phyloP scores from a whole-genome alignment of 371 early-diverging fungal species.

The Mortierella sp. region DNA sequence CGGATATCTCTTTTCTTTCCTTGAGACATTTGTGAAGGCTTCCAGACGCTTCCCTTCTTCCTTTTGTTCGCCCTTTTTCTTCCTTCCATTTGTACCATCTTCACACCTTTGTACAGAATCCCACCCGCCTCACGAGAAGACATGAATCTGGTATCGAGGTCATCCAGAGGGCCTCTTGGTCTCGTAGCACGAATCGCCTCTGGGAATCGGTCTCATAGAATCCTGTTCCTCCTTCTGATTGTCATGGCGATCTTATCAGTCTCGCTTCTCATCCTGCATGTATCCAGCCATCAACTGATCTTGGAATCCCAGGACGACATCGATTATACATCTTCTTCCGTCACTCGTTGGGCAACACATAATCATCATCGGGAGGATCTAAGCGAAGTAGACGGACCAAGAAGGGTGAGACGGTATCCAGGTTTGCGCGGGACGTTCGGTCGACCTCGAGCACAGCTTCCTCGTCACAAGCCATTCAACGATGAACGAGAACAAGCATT shows the following conservation, averaged over 20 bases:
- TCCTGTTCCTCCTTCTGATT: conserved; percentile 8
- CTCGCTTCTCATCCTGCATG: conserved; percentile 14
- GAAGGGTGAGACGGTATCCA: not conserved
- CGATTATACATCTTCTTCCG: conserved; percentile 3
- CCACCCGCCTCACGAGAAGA: not conserved
- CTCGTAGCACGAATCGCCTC: not conserved
- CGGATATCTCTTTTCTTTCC: no score
- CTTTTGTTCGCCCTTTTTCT: conserved; percentile 1
- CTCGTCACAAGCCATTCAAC: conserved; percentile 13
- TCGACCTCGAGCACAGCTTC: conserved; percentile 27
- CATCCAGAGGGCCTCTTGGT: not conserved
- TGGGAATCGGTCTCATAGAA: conserved; percentile 4
- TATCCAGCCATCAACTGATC: conserved; percentile 4
- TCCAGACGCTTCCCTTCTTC: not conserved
- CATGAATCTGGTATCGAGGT: not conserved
- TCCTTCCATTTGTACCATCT: not conserved
- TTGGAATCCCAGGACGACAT: not conserved
- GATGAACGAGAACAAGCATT: conserved; percentile 18
- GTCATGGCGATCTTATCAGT: conserved; percentile 17
- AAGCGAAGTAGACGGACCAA: not conserved
- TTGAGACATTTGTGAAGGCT: no score
- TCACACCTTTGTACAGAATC: not conserved
- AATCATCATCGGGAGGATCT: conserved; percentile 1
- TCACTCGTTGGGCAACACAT: conserved; percentile 14
- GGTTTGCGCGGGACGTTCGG: not conserved